Conservation (phyloP, 495 filamentous ascomycete species). For the Jackrogersella multiformis region DNA sequence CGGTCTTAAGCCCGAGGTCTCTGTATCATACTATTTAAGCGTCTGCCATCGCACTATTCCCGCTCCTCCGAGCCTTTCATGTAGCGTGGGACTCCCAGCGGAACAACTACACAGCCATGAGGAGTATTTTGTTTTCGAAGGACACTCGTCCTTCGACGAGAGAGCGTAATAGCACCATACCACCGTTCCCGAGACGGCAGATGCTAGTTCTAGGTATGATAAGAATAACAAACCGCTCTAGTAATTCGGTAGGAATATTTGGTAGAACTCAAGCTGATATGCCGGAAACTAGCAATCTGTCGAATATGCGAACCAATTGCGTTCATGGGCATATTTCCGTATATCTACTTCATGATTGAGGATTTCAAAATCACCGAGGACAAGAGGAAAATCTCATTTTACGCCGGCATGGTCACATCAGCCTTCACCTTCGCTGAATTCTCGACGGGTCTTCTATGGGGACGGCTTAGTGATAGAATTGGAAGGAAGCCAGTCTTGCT, state of each 20-base stretch:
- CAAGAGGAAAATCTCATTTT: conserved; percentile 83
- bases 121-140: conserved; percentile 36
- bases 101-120: conserved; percentile 37
- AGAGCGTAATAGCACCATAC: conserved; percentile 34
- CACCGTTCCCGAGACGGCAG: conserved; percentile 66
- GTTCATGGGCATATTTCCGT: conserved; percentile 99
- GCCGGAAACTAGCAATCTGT: conserved; percentile 72
- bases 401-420: conserved; percentile 96
- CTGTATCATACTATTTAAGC: conserved; percentile 14
- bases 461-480: conserved; percentile 87
- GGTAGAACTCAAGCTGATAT: conserved; percentile 48
- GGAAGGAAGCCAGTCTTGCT: conserved; percentile 93
- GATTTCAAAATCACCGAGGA: conserved; percentile 86
- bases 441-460: conserved; percentile 89
- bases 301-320: conserved; percentile 98
- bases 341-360: conserved; percentile 97
- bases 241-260: conserved; percentile 16
- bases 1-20: conserved; percentile 1
- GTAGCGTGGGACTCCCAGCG: conserved; percentile 21
- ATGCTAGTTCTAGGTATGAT: conserved; percentile 76
- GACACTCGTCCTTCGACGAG: conserved; percentile 27
- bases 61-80: conserved; percentile 31
- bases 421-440: conserved; percentile 97
- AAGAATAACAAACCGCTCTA: conserved; percentile 6
- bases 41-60: neutral